These are phyloP conservation scores for Candida sphagnicola DNA, from an alignment of 805 yeast species.

Conservation along the genomic window DNA sequence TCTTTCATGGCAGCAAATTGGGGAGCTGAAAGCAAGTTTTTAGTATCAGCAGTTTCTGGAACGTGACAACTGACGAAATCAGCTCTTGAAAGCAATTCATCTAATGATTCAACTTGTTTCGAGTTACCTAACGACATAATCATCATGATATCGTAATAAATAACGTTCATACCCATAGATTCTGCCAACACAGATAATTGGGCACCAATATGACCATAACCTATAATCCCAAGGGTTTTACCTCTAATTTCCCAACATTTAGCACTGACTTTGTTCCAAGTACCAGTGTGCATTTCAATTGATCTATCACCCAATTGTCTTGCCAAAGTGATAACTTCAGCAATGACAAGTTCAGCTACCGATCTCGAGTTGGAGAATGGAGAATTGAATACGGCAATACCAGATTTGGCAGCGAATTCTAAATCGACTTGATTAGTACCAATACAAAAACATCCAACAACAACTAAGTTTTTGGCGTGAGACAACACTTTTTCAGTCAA, in stretches of 20 bases:
- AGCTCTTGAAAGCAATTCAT: constrained; percentile 73
- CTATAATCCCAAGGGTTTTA: constrained; percentile 93
- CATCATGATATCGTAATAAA: constrained; percentile 87
- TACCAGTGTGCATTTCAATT: constrained; percentile 90
- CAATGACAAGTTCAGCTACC: constrained; percentile 95
- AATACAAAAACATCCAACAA: constrained; percentile 96
- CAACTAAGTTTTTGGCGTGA: constrained; percentile 86
- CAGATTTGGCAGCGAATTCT: constrained; percentile 84
- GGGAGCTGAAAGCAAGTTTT: constrained; percentile 81
- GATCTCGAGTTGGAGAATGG: constrained; percentile 98
- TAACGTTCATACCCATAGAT: constrained; percentile 94
- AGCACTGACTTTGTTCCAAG: constrained; percentile 94
- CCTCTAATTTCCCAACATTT: constrained; percentile 99
- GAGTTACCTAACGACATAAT: constrained; percentile 98
- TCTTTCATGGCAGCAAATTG: constrained; percentile 96
- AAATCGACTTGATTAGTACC: constrained; percentile 98
- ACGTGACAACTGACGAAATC: constrained; percentile 94
- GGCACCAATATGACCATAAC: constrained; percentile 98
- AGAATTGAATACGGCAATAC: constrained; percentile 96
- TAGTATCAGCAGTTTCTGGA: constrained; percentile 91
- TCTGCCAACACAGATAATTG: constrained; percentile 96
- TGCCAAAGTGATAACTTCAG: constrained; percentile 89
- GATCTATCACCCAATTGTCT: constrained; percentile 97
- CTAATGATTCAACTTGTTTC: constrained; percentile 80
- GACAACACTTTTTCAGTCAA: constrained; percentile 73